phyloP scores from a whole-genome alignment of 495 filamentous ascomycete species.

The Letharia columbiana region DNA sequence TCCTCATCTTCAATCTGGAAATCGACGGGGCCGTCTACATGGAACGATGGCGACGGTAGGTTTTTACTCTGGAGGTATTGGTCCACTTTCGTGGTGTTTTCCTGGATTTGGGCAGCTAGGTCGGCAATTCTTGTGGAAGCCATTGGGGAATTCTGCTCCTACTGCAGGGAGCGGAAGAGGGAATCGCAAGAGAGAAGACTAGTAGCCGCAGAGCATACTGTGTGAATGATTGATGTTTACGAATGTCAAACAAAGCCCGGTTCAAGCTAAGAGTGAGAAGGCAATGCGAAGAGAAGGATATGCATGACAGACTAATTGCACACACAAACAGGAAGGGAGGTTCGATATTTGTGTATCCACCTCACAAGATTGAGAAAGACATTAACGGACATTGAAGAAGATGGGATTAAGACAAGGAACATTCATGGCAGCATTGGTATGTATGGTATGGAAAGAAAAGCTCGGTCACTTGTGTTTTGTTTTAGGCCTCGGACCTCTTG shows the following conservation, averaged over 20 bases:
- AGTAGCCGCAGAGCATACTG: background rate
- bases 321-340: no score
- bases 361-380: no score
- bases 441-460: background rate
- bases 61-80: conserved; percentile 15
- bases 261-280: background rate
- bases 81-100: conserved; percentile 18
- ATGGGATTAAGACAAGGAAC: background rate
- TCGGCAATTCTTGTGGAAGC: background rate
- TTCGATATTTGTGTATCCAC: no score
- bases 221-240: background rate
- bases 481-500: background rate
- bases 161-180: background rate
- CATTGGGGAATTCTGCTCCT: background rate
- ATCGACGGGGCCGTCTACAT: conserved; percentile 21
- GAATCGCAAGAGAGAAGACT: background rate
- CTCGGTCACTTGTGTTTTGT: background rate
- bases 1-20: conserved; percentile 15
- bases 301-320: background rate
- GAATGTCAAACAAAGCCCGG: background rate
- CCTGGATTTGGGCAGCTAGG: conserved; percentile 1
- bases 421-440: background rate
- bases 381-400: no score
- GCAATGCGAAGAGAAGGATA: background rate
- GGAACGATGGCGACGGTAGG: conserved; percentile 22